Conservation (phyloP, 352 stramenopile genomes). For the Peronospora belbahrii region DNA sequence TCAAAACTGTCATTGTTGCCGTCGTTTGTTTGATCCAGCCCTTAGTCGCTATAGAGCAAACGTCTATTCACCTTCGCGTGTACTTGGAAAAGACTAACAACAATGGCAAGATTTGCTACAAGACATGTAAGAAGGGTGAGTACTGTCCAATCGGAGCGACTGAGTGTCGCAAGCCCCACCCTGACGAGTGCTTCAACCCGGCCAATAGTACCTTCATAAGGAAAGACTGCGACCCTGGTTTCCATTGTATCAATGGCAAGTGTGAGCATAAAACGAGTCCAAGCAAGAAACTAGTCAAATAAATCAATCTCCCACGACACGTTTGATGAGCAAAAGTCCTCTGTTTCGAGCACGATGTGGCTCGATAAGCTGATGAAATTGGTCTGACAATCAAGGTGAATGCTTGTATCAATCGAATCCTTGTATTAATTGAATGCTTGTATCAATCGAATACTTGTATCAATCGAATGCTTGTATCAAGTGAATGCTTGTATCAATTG, state of each 20-base stretch:
- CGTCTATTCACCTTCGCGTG: conserved; percentile 23
- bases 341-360: too few relatives aligned
- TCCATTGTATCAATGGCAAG: conserved; percentile 27
- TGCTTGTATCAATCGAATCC: too few relatives aligned
- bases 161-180: conserved; percentile 15
- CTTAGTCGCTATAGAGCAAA: conserved; percentile 9
- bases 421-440: too few relatives aligned
- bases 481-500: too few relatives aligned
- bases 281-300: too few relatives aligned
- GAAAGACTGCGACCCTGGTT: conserved; percentile 15
- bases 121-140: conserved; percentile 9
- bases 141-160: conserved; percentile 21
- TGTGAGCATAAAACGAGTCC: conserved; percentile 5
- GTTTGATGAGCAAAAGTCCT: too few relatives aligned
- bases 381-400: too few relatives aligned
- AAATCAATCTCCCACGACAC: too few relatives aligned
- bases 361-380: too few relatives aligned
- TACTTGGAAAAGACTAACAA: conserved; percentile 16
- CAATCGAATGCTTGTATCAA: too few relatives aligned
- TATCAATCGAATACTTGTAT: too few relatives aligned
- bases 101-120: conserved; percentile 16
- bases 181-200: conserved; percentile 28
- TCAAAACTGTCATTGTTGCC: conserved; percentile 14
- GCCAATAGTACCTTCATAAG: conserved; percentile 19
- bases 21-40: conserved; percentile 16